A percentile compares a stretch with the other conserved stretches of the same genome.
Evolutionary conservation across 441 rosid genomes (phyloP).

Genomic region (Gossypium schwendimanii): DNA sequence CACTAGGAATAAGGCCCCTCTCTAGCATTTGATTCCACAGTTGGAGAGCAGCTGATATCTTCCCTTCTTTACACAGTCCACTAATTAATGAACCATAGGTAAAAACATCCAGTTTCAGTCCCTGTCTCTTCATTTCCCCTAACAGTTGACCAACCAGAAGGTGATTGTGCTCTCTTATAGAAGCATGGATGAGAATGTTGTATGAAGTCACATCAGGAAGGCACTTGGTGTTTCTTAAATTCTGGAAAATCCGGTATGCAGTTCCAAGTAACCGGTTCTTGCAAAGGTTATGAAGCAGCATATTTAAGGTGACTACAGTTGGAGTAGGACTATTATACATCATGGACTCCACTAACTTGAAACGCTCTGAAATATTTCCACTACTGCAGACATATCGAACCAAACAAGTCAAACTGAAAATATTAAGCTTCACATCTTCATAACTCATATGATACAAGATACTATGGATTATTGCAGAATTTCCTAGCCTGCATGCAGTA

Average conservation of each 20-base stretch:
- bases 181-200: conserved; percentile 28
- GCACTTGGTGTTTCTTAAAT: conserved; percentile 13
- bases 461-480: conserved; percentile 19
- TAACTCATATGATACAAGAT: conserved; percentile 23
- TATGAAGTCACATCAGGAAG: conserved; percentile 18
- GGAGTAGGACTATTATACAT: conserved; percentile 21
- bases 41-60: conserved; percentile 19
- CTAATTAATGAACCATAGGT: conserved; percentile 19
- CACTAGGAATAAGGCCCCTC: conserved; percentile 19
- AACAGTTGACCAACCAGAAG: conserved; percentile 16
- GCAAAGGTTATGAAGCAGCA: conserved; percentile 31
- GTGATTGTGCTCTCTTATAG: conserved; percentile 11
- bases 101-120: conserved; percentile 17
- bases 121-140: conserved; percentile 19
- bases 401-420: conserved; percentile 24
- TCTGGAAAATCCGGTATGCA: conserved; percentile 15
- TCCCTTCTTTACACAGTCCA: conserved; percentile 20
- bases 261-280: conserved; percentile 23
- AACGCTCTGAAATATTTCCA: conserved; percentile 22
- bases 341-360: conserved; percentile 24
- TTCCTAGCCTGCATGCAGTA: conserved; percentile 26
- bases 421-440: conserved; percentile 21
- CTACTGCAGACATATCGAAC: conserved; percentile 23
- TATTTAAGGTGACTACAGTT: conserved; percentile 17
- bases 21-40: conserved; percentile 19